A percentile compares a stretch with the other conserved stretches of the same genome.
These are phyloP conservation scores for Psidium friedrichsthalianum DNA, from an alignment of 345 rosid genomes.

Conservation along the genomic window DNA sequence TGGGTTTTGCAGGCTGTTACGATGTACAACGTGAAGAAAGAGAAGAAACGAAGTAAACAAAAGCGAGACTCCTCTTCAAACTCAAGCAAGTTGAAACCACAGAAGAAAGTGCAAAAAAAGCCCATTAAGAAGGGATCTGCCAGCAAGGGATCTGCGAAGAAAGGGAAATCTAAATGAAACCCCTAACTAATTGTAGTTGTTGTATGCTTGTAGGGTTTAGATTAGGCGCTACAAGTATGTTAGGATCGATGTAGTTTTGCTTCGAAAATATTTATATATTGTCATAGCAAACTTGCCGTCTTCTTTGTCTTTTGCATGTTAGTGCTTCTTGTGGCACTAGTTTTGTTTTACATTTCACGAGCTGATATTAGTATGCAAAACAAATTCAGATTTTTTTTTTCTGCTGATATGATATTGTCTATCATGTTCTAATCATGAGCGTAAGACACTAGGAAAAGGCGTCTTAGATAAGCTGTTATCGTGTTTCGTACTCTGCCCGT, in stretches of 20 bases:
- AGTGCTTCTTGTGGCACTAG: neutral
- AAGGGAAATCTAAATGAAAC: conserved; percentile 12
- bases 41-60: conserved; percentile 35
- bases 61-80: conserved; percentile 20
- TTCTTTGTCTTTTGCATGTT: neutral
- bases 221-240: no score
- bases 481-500: neutral
- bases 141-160: conserved; percentile 11
- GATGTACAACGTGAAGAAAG: conserved; percentile 72
- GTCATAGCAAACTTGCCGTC: neutral
- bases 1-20: conserved; percentile 49
- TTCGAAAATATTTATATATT: neutral
- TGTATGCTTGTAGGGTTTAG: no score
- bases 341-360: neutral
- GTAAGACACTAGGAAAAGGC: neutral
- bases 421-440: neutral
- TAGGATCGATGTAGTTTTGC: neutral
- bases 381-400: neutral
- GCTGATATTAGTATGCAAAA: neutral
- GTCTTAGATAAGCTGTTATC: no score
- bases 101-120: conserved; percentile 25
- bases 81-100: conserved; percentile 43
- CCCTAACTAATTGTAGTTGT: neutral
- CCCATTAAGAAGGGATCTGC: neutral
- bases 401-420: neutral